Evolutionary conservation across 257 asterid species (phyloP).

Genomic region (Primulina huaijiensis): DNA sequence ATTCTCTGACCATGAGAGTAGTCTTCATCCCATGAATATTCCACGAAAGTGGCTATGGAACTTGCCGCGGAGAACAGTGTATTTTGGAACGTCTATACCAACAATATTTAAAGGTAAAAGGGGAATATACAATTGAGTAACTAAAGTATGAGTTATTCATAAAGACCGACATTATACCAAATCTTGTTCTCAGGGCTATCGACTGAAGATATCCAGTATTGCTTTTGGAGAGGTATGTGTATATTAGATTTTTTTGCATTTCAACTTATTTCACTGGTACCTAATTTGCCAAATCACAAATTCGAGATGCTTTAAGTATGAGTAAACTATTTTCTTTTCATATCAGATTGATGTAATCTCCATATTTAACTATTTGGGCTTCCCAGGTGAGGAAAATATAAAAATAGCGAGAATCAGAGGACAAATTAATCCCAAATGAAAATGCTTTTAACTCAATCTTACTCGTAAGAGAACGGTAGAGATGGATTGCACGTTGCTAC

Average conservation of each 20-base stretch:
- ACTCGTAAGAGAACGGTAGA: not conserved
- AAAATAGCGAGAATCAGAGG: not conserved
- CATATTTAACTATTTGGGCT: not conserved
- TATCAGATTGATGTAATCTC: not conserved
- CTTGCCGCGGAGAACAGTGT: slow-evolving; percentile 82
- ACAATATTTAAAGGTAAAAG: slow-evolving; percentile 80
- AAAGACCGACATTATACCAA: slow-evolving; percentile 22
- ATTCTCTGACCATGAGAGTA: slow-evolving; percentile 91
- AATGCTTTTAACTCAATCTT: not conserved
- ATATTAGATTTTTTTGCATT: slow-evolving; percentile 17
- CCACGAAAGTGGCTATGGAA: slow-evolving; percentile 93
- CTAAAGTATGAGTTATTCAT: slow-evolving; percentile 7
- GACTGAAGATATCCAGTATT: slow-evolving; percentile 76
- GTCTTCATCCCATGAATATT: slow-evolving; percentile 70
- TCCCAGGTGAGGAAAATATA: not conserved
- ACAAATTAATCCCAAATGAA: not conserved
- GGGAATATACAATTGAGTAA: slow-evolving; percentile 3
- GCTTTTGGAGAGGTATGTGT: slow-evolving; percentile 93
- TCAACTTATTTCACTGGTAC: slow-evolving; percentile 23
- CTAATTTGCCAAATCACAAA: slow-evolving; percentile 12
- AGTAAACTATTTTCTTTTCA: not conserved
- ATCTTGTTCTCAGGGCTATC: slow-evolving; percentile 56
- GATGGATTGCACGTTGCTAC: not conserved
- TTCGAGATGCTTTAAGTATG: not conserved
- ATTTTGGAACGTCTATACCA: slow-evolving; percentile 93